A percentile compares a stretch with the other conserved stretches of the same genome.
phyloP scores from a whole-genome alignment of 225 moss, liverwort and hornwort genomes.

The Climacium dendroides region DNA sequence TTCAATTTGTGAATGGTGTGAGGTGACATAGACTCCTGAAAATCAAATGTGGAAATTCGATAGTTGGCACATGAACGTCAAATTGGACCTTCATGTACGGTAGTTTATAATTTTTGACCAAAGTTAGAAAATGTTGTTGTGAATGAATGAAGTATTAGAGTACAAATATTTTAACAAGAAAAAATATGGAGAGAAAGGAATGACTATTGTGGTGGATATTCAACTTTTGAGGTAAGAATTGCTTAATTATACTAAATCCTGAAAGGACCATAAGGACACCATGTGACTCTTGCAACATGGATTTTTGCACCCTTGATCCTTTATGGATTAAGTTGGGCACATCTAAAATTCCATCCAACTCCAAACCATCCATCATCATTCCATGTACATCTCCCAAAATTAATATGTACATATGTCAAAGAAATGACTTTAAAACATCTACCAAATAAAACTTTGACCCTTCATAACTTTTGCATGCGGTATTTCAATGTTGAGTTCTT shows the following conservation, averaged over 20 bases:
- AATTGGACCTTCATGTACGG: fast-evolving
- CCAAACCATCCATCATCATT: neutral
- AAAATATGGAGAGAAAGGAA: no score
- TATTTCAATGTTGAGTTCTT: neutral
- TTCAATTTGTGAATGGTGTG: neutral
- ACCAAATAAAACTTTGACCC: neutral
- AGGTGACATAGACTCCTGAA: no score
- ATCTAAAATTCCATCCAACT: fast-evolving
- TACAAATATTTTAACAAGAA: fast-evolving
- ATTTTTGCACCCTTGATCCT: no score
- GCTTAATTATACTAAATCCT: no score
- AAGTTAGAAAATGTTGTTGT: neutral
- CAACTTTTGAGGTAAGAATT: no score
- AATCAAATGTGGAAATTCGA: neutral
- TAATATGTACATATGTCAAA: fast-evolving
- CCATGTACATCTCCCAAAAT: neutral
- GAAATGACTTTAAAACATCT: neutral
- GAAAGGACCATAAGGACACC: no score
- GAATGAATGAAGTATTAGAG: neutral
- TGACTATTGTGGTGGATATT: no score
- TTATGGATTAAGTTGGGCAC: no score
- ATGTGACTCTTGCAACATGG: no score
- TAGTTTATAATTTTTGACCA: no score
- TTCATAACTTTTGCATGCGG: fast-evolving
- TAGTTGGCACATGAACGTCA: fast-evolving